These are phyloP conservation scores for Passiflora organensis DNA, from an alignment of 345 rosid genomes.

Conservation along the genomic window DNA sequence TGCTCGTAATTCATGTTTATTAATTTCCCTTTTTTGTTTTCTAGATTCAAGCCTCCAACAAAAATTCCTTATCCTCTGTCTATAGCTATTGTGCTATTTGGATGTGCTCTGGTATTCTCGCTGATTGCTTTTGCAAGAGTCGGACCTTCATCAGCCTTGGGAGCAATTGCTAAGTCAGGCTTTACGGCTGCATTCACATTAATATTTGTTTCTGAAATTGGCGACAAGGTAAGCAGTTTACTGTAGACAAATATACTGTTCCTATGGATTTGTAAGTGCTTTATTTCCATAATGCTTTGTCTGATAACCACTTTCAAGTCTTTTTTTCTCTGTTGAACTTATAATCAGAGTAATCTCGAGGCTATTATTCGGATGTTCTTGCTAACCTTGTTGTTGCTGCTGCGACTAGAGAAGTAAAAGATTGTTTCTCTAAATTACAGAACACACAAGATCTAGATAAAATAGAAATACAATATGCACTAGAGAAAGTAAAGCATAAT, in stretches of 20 bases:
- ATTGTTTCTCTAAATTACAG: too few species aligned
- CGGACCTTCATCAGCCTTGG: conserved; percentile 67
- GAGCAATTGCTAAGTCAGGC: conserved; percentile 90
- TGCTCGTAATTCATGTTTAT: neutral
- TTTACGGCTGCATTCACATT: conserved; percentile 93
- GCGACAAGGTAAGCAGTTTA: conserved; percentile 72
- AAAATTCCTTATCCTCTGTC: conserved; percentile 74
- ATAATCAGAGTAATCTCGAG: too few species aligned
- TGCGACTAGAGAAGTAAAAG: too few species aligned
- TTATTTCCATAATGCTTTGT: neutral
- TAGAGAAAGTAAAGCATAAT: too few species aligned
- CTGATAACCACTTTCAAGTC: neutral
- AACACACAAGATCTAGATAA: too few species aligned
- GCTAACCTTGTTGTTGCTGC: too few species aligned
- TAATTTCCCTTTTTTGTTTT: conserved; percentile 29
- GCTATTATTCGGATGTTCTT: too few species aligned
- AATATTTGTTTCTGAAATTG: conserved; percentile 95
- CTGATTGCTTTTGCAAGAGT: conserved; percentile 66
- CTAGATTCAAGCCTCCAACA: conserved; percentile 59
- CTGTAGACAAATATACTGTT: neutral
- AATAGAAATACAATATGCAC: too few species aligned
- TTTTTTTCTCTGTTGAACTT: too few species aligned
- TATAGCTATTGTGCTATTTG: conserved; percentile 59
- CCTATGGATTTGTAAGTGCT: neutral
- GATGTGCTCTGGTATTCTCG: conserved; percentile 66